These are phyloP conservation scores for Tetrahymena thermophila DNA, from an alignment of 73 alveolate genomes.

Conservation along the genomic window DNA sequence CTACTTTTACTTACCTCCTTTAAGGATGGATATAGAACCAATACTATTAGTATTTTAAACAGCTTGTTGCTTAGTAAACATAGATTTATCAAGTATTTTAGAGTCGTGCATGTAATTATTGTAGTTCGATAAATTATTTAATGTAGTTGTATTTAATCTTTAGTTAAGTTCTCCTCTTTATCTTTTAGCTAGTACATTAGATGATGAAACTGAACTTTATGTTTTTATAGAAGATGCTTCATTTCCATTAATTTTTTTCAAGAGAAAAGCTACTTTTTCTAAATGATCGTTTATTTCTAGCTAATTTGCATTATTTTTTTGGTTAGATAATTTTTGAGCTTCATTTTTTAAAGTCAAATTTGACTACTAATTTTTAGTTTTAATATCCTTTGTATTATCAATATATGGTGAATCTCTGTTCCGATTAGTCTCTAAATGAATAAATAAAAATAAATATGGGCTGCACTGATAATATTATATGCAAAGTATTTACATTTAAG, in stretches of 20 bases:
- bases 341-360: background rate
- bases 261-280: background rate
- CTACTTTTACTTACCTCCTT: background rate
- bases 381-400: background rate
- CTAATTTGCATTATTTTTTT: background rate
- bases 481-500: background rate
- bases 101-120: background rate
- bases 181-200: background rate
- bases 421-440: background rate
- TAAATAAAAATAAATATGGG: background rate
- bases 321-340: background rate
- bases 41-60: background rate
- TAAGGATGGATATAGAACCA: background rate
- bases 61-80: background rate
- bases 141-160: background rate
- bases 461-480: background rate
- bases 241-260: background rate
- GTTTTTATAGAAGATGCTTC: background rate
- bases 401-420: background rate
- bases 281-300: background rate
- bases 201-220: background rate
- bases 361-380: background rate
- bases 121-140: background rate
- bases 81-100: background rate
- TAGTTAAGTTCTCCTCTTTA: background rate